These are phyloP conservation scores for Cucurbita pepo DNA, from an alignment of 306 rosid species.

Conservation along the genomic window DNA sequence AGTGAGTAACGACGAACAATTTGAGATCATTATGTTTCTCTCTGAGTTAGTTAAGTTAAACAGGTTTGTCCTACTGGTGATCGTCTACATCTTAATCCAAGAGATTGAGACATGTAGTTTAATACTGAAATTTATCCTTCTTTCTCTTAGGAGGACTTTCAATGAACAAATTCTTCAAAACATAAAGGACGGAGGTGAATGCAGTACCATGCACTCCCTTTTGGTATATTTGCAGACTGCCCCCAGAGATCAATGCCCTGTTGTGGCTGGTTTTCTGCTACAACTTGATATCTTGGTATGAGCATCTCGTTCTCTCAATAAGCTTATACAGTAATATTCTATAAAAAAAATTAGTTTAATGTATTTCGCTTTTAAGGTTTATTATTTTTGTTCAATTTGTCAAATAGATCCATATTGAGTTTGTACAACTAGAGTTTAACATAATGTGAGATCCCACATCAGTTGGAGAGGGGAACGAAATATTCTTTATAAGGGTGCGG, in stretches of 20 bases:
- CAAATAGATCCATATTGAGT: no score
- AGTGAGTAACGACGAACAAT: constrained; percentile 41
- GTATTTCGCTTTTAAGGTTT: no score
- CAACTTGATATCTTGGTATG: constrained; percentile 94
- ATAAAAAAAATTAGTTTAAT: no score
- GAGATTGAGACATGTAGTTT: background rate
- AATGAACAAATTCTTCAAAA: constrained; percentile 62
- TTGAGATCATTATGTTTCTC: constrained; percentile 44
- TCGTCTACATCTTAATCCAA: background rate
- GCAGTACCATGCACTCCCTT: constrained; percentile 78
- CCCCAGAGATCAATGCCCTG: constrained; percentile 49
- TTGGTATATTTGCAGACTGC: constrained; percentile 64
- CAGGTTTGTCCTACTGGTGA: constrained; percentile 21
- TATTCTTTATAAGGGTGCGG: no score
- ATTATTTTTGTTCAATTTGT: no score
- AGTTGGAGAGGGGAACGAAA: no score
- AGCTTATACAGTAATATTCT: no score
- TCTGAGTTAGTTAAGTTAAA: constrained; percentile 58
- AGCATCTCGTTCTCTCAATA: constrained; percentile 2
- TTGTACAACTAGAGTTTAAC: background rate
- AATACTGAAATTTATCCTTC: background rate
- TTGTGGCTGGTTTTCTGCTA: constrained; percentile 71
- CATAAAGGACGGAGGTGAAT: constrained; percentile 67
- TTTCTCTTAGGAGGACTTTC: constrained; percentile 50
- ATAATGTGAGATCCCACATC: no score